Evolutionary conservation across 73 alveolate genomes (phyloP).

Genomic region (Tetrahymena thermophila): DNA sequence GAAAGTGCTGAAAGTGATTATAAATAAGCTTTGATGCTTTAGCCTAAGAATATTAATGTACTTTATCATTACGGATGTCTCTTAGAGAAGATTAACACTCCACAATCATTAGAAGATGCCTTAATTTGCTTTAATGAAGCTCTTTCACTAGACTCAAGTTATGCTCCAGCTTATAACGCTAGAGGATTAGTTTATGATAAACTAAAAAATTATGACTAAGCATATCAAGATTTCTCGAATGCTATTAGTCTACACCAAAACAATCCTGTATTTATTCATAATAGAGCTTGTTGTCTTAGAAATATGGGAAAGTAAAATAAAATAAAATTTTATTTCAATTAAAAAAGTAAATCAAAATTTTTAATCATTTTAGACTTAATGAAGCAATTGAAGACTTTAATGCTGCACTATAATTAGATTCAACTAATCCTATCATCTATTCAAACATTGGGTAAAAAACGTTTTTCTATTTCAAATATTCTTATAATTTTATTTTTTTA

Average conservation of each 20-base stretch:
- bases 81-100: constrained; percentile 58
- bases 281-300: constrained; percentile 94
- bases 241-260: constrained; percentile 80
- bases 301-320: constrained; percentile 67
- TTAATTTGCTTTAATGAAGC: constrained; percentile 84
- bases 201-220: constrained; percentile 87
- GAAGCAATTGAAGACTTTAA: constrained; percentile 87
- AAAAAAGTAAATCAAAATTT: background rate
- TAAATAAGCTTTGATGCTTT: constrained; percentile 61
- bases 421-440: constrained; percentile 83
- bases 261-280: constrained; percentile 96
- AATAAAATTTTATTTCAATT: background rate
- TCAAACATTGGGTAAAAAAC: constrained; percentile 76
- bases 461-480: background rate
- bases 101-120: constrained; percentile 79
- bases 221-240: constrained; percentile 85
- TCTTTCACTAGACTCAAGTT: constrained; percentile 73
- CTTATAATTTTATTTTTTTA: background rate
- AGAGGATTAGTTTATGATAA: constrained; percentile 94
- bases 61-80: constrained; percentile 91
- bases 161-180: constrained; percentile 95
- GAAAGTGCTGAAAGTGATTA: constrained; percentile 94
- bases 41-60: constrained; percentile 80
- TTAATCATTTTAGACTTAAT: background rate
- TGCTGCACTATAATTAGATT: constrained; percentile 85